Base-by-base conservation (phyloP, 345 rosid species). In the Adansonia digitata region DNA sequence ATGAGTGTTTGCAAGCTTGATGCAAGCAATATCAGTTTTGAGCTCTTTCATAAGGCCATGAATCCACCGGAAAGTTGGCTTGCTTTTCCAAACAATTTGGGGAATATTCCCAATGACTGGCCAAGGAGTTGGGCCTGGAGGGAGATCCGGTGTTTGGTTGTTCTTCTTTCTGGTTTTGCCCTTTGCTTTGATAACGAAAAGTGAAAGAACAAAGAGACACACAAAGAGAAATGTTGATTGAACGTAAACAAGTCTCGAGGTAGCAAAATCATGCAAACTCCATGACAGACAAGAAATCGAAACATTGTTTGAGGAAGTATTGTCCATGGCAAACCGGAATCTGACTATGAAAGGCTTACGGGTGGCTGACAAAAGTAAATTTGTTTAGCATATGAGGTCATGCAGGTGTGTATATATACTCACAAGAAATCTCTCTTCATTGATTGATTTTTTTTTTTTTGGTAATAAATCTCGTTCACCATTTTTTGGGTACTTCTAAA, bases 101-200 rank as follows among this genome's bases (percentile, higher is more conserved):
- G 81, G 82, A 13, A 82, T 29, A 37, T 77, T 75, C 37, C 89
- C 89, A 34, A 83, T 45, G 13, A 86, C 64, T 6, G 86, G 86
- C 86, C 85, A 83, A 3, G 82, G 81, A n/a, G 42, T 37, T 24
- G 86, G 69, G 1, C 69, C 69, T 0, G 69, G 69, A 40, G 51
- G 69, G 34, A 65, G 69, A 65, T 9, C 13, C 20, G 51, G 34
- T 39, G 22, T 40, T 2, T 34, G 12, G 7, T 18, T 31, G 48
- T 4, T 63, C 1, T 18, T 18, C 29, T 37, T n/a, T 9, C 15
- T 35, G 29, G 4, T 5, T 39, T 11, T 64, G 17, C 31, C 18
- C 9, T 39, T 64, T 12, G 31, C 31, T 39, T 64, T 39, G 48
- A 64, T 7, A 39, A 4, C 1, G 12, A 39, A 10, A 64, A 39